These are phyloP conservation scores for Ceriops zippeliana DNA, from an alignment of 345 rosid species.

Conservation along the genomic window DNA sequence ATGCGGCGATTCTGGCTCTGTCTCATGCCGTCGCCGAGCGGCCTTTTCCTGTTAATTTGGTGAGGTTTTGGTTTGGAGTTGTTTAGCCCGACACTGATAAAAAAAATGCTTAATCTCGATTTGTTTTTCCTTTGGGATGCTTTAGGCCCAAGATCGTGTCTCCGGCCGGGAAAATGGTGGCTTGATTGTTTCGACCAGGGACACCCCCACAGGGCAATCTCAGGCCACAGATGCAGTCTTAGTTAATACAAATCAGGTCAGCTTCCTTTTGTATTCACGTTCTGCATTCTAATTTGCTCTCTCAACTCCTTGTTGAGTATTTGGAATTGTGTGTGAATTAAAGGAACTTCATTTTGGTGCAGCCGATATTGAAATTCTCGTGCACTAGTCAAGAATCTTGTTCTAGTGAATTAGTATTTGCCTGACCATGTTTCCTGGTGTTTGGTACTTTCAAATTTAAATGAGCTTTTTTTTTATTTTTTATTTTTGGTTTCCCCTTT, in stretches of 20 bases:
- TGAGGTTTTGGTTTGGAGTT: slow-evolving; percentile 16
- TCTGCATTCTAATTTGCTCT: neutral
- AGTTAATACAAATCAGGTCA: slow-evolving; percentile 81
- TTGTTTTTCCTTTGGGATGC: neutral
- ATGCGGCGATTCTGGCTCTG: slow-evolving; percentile 57
- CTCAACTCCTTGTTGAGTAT: neutral
- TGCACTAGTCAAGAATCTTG: neutral
- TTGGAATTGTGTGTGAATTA: neutral
- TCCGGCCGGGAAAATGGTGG: slow-evolving; percentile 53
- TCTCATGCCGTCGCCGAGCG: slow-evolving; percentile 75
- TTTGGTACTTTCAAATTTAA: neutral
- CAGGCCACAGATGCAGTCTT: slow-evolving; percentile 72
- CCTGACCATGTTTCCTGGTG: too few species aligned
- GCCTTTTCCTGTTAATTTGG: slow-evolving; percentile 75
- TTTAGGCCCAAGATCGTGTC: slow-evolving; percentile 59
- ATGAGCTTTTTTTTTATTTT: neutral
- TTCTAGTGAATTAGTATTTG: too few species aligned
- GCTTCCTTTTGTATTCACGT: neutral
- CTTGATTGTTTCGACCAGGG: slow-evolving; percentile 48
- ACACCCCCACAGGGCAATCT: slow-evolving; percentile 44
- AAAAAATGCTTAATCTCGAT: neutral
- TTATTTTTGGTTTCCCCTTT: neutral
- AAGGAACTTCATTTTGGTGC: too few species aligned
- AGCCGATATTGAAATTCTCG: neutral
- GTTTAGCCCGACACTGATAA: too few species aligned